phyloP scores from a whole-genome alignment of 176 grass and related monocot species.

The Thalia dealbata region DNA sequence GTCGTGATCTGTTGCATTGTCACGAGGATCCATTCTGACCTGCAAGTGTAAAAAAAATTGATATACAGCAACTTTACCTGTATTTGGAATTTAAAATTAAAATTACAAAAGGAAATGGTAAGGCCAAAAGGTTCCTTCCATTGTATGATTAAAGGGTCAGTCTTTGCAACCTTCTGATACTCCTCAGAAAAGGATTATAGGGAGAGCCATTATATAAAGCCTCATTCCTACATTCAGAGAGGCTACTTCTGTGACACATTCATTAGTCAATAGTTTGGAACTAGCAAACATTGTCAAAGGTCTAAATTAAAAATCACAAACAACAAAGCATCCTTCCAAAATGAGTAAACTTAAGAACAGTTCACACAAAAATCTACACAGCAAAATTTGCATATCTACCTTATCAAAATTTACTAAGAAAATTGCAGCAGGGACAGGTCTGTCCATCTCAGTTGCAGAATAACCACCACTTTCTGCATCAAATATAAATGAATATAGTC shows the following conservation, averaged over 20 bases:
- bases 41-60: slow-evolving; percentile 18
- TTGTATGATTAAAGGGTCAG: too few species aligned
- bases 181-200: neutral
- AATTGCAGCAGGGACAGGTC: slow-evolving; percentile 71
- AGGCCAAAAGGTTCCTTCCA: neutral
- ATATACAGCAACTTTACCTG: neutral
- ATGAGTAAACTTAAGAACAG: neutral
- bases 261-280: neutral
- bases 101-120: slow-evolving; percentile 7
- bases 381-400: slow-evolving; percentile 32
- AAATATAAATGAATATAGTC: slow-evolving; percentile 95
- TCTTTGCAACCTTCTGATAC: neutral
- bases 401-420: slow-evolving; percentile 99
- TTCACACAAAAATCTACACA: neutral
- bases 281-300: neutral
- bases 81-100: neutral
- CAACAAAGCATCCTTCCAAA: too few species aligned
- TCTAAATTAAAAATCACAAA: neutral
- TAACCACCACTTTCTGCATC: slow-evolving; percentile 58
- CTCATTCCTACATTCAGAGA: neutral
- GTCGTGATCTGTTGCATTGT: slow-evolving; percentile 72
- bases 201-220: neutral
- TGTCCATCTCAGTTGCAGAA: slow-evolving; percentile 78
- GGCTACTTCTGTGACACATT: neutral
- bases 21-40: slow-evolving; percentile 97